Evolutionary conservation across 1,284 basidiomycete genomes (phyloP).

Genomic region (Sporisorium iseilematis-ciliati): DNA sequence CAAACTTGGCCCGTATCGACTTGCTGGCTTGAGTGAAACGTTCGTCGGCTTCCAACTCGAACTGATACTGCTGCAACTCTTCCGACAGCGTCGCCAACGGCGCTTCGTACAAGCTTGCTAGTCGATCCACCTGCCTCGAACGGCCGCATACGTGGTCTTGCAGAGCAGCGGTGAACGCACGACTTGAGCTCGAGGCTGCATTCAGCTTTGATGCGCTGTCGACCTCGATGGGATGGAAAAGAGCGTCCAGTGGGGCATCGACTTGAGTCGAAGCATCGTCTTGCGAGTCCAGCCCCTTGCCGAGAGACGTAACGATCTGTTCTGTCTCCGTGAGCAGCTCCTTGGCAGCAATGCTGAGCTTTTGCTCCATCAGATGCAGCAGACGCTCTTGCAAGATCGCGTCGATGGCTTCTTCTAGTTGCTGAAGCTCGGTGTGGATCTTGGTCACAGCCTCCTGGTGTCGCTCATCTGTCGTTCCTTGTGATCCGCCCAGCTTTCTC

Average conservation of each 20-base stretch:
- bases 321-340: conserved; percentile 17
- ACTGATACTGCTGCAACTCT: conserved; percentile 22
- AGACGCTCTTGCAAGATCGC: conserved; percentile 30
- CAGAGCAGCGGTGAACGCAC: conserved; percentile 12
- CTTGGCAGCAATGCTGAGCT: conserved; percentile 24
- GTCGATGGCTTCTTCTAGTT: conserved; percentile 25
- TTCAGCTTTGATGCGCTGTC: neutral
- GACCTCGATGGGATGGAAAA: conserved; percentile 19
- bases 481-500: conserved; percentile 12
- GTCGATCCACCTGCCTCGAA: conserved; percentile 23
- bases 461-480: conserved; percentile 1
- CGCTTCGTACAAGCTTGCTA: conserved; percentile 33
- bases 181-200: conserved; percentile 8
- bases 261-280: neutral
- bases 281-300: neutral
- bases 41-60: conserved; percentile 22
- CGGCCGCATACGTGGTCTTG: conserved; percentile 34
- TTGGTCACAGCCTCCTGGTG: conserved; percentile 9
- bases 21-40: conserved; percentile 17
- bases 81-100: conserved; percentile 17
- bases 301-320: conserved; percentile 5
- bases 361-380: conserved; percentile 25
- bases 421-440: conserved; percentile 21
- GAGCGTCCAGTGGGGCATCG: conserved; percentile 31
- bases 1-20: conserved; percentile 23